Evolutionary conservation across 495 filamentous ascomycete genomes (phyloP), one percentile per base, ranked within the genome.

Genomic region (Beverwykella pulmonaria): DNA sequence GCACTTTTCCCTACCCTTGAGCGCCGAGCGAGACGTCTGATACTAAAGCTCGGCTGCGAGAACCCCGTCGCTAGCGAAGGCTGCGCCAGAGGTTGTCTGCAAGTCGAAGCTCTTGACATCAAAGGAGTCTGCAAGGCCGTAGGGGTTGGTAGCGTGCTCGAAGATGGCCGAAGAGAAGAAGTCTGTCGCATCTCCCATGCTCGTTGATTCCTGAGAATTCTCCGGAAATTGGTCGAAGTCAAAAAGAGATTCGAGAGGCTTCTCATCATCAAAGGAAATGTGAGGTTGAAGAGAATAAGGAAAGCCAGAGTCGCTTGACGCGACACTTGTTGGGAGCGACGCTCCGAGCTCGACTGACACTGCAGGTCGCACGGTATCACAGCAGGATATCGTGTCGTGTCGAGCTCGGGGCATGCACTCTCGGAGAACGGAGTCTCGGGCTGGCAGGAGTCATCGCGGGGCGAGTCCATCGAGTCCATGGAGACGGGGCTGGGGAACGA

Each of bases 311-410:
- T 61, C 55, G 56, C 29, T 39, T 56, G 60, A 32, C 52, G 61
- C 41, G 41, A 23, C 25, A 25, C 6, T 29, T 26, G 55, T 60
- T 53, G 49, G 23, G 56, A 48, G 30, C 56, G 56, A 23, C 20
- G 39, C 32, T 23, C 29, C 44, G 66, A 67, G 47, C n/a, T 67
- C 70, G 70, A 92, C 88, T 86, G 94, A 97, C 94, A 98, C 94
- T 89, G 94, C 94, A 96, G 94, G 94, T 93, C 94, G 83, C 91
- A 97, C 93, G 97, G 96, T 93, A 97, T 87, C 92, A 84, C 93
- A 83, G 94, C 94, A 97, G 94, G 91, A 97, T 96, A 93, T 96
- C 96, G 93, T 97, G 92, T 92, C 94, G 84, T 79, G 83, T 94
- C 91, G 85, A 89, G 82, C 81, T 89, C 88, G 82, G 83, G 83